These are phyloP conservation scores for Penicillium macrosclerotiorum DNA, from an alignment of 495 filamentous ascomycete species.

Conservation along the genomic window DNA sequence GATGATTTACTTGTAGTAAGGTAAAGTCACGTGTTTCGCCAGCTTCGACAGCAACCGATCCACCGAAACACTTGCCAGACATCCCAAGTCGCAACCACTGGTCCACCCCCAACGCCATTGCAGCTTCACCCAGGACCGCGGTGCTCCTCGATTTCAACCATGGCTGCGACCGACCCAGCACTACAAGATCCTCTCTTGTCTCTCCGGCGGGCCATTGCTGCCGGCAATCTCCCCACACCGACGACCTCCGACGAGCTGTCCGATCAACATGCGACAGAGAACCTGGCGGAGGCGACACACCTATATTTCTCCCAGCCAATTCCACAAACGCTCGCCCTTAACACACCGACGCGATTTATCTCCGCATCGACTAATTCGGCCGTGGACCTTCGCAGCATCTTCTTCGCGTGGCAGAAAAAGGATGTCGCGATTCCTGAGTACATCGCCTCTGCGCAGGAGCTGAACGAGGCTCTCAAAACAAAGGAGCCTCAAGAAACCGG, in stretches of 20 bases:
- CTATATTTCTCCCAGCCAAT: slow-evolving; percentile 69
- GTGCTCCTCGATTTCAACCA: slow-evolving; percentile 11
- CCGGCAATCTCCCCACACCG: slow-evolving; percentile 61
- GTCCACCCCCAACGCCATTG: slow-evolving; percentile 1
- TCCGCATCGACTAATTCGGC: slow-evolving; percentile 58
- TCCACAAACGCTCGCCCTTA: slow-evolving; percentile 68
- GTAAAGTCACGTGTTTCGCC: slow-evolving; percentile 8
- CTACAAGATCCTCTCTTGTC: slow-evolving; percentile 72
- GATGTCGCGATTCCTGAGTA: slow-evolving; percentile 86
- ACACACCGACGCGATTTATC: slow-evolving; percentile 78
- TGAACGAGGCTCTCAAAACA: slow-evolving; percentile 74
- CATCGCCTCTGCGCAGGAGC: slow-evolving; percentile 72
- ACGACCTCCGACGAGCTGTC: slow-evolving; percentile 62
- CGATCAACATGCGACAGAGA: slow-evolving; percentile 42
- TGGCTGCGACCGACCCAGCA: slow-evolving; percentile 34
- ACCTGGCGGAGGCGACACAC: slow-evolving; percentile 76
- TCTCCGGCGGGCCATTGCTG: slow-evolving; percentile 74
- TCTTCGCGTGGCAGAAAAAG: slow-evolving; percentile 90
- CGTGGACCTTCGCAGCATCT: slow-evolving; percentile 89
- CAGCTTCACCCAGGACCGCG: slow-evolving; percentile 16
- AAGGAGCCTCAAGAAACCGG: slow-evolving; percentile 51
- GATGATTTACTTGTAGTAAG: not conserved
- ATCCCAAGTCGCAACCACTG: slow-evolving; percentile 11
- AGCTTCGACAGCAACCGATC: slow-evolving; percentile 7
- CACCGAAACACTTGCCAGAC: slow-evolving; percentile 9